Base-by-base conservation (phyloP, 2,329 filamentous ascomycete species). In the Fusarium transvaalense region DNA sequence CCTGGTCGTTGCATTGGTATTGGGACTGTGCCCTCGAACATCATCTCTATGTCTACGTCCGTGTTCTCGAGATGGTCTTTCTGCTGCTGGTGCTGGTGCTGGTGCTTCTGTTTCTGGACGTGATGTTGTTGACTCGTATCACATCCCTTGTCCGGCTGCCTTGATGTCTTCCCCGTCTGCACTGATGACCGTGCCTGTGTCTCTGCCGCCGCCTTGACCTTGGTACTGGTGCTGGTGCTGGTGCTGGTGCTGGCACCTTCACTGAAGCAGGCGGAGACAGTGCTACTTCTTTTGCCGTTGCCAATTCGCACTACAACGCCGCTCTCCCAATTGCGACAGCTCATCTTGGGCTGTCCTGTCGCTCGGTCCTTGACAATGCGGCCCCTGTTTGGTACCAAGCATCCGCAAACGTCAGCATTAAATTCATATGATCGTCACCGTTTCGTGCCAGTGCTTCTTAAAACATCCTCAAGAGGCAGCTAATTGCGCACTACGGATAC, bases 251-350 rank as follows among this genome's bases (percentile, higher is more conserved):
- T 61, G 54, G 54, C 65, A 31, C 41, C 52, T 58, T 42, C 56
- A 50, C 53, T 69, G 48, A 45, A 67, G 47, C 19, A 66, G 54
- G 52, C 55, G 25, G 53, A 47, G 60, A 51, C 34, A 34, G 48
- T 62, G 63, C 50, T 68, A 47, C 64, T 67, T 64, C 41, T 68
- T 47, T 59, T 66, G 57, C 48, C 39, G 52, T 41, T 57, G 58
- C 74, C 72, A 25, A 92, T 82, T 12, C 90, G 89, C 39, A 97
- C 77, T 25, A 98, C 73, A 2, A 99, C 92, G 35, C 96, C 96
- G 75, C 94, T 97, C 80, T 98, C 96, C 94, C 95, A 98, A 78
- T 98, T 99, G 56, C 92, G 89, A 78, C 92, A 94, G 66, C 87
- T 94, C 66, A 98, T 84, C 78, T 93, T 97, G 14, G 89, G 87